Evolutionary conservation across 352 stramenopile species (phyloP).

Genomic region (Phytopythium vexans): DNA sequence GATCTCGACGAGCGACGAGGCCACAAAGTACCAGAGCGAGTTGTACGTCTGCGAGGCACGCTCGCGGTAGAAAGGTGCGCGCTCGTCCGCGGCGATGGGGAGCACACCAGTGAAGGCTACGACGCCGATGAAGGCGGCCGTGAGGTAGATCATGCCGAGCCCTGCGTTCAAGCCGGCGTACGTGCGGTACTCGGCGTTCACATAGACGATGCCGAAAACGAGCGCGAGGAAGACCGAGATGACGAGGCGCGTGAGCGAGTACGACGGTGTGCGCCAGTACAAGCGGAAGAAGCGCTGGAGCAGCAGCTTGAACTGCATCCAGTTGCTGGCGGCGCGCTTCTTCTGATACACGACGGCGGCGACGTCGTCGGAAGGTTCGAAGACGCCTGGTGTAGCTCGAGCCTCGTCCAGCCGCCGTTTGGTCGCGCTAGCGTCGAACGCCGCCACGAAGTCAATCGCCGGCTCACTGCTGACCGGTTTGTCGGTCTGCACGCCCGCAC

Average conservation of each 20-base stretch:
- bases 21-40: constrained; percentile 57
- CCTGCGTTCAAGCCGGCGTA: constrained; percentile 29
- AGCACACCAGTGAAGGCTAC: constrained; percentile 65
- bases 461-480: neutral
- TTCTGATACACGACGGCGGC: constrained; percentile 19
- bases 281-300: constrained; percentile 40
- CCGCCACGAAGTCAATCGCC: constrained; percentile 18
- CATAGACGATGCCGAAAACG: constrained; percentile 64
- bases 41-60: constrained; percentile 83
- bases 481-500: constrained; percentile 17
- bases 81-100: constrained; percentile 65
- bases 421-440: constrained; percentile 17
- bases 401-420: constrained; percentile 13
- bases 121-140: constrained; percentile 65
- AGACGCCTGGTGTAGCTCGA: constrained; percentile 12
- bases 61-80: constrained; percentile 86
- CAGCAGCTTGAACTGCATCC: constrained; percentile 23
- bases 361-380: constrained; percentile 3
- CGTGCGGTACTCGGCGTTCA: constrained; percentile 22
- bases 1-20: constrained; percentile 43
- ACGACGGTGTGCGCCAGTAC: constrained; percentile 79
- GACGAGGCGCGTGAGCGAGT: constrained; percentile 68
- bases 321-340: constrained; percentile 15
- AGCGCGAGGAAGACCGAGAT: constrained; percentile 69
- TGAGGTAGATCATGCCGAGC: constrained; percentile 69